Evolutionary conservation across 1,284 basidiomycete species (phyloP).

Genomic region (Moesziomyces antarcticus): DNA sequence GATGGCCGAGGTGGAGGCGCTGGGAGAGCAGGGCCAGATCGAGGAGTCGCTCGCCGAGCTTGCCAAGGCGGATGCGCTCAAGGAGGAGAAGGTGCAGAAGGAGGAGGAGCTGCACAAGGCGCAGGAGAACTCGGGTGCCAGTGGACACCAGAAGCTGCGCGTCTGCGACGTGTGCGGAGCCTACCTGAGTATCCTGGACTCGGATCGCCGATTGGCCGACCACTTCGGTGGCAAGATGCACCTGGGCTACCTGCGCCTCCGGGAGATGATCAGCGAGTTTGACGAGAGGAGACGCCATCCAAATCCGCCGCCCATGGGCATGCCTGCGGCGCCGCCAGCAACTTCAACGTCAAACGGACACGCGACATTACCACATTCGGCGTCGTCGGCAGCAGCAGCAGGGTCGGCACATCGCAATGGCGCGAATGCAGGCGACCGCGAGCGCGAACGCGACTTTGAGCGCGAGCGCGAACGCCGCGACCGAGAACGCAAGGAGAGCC

Average conservation of each 20-base stretch:
- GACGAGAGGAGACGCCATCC: slow-evolving; percentile 47
- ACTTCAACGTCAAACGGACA: slow-evolving; percentile 15
- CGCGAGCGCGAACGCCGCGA: slow-evolving; percentile 43
- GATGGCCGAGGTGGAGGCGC: slow-evolving; percentile 94
- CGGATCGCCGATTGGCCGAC: slow-evolving; percentile 96
- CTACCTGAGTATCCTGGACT: slow-evolving; percentile 96
- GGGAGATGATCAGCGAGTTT: slow-evolving; percentile 87
- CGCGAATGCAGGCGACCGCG: slow-evolving; percentile 27
- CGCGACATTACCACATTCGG: slow-evolving; percentile 1
- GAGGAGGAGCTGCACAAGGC: slow-evolving; percentile 95
- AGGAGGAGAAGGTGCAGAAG: slow-evolving; percentile 94
- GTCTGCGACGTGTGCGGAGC: slow-evolving; percentile 99
- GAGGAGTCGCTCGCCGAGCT: slow-evolving; percentile 98
- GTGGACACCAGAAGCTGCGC: slow-evolving; percentile 97
- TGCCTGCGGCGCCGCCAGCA: slow-evolving; percentile 14
- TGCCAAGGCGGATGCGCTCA: slow-evolving; percentile 95
- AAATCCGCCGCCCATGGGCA: slow-evolving; percentile 38
- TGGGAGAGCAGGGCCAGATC: slow-evolving; percentile 97
- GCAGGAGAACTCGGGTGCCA: slow-evolving; percentile 97
- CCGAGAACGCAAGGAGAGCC: slow-evolving; percentile 44
- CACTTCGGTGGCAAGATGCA: slow-evolving; percentile 99
- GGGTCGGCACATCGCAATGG: slow-evolving; percentile 9
- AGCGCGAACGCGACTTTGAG: slow-evolving; percentile 48
- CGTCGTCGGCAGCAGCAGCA: slow-evolving; percentile 3
- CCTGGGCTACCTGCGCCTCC: slow-evolving; percentile 95